A percentile compares a stretch with the other conserved stretches of the same genome.
phyloP scores from a whole-genome alignment of 2,329 filamentous ascomycete genomes.

The Trichoderma simmonsii region DNA sequence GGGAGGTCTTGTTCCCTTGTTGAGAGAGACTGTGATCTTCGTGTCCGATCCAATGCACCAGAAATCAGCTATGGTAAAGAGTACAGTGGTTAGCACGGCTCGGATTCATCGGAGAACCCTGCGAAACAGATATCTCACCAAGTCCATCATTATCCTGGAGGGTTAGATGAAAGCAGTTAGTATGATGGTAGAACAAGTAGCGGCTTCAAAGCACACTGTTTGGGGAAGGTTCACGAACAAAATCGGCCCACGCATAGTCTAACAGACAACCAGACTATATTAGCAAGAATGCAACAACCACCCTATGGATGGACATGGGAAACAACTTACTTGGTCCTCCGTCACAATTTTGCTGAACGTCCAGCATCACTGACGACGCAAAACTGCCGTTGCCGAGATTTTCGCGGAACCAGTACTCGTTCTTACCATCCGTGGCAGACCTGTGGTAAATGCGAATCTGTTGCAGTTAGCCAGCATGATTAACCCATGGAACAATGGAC shows the following conservation, averaged over 20 bases:
- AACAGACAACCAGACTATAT: no score
- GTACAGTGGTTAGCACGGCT: neutral
- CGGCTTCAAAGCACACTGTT: neutral
- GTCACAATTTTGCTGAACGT: neutral
- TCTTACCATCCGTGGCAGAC: neutral
- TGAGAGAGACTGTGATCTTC: neutral
- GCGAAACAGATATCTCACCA: neutral
- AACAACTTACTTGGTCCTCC: neutral
- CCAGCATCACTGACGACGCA: neutral
- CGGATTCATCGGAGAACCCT: neutral
- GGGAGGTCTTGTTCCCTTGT: slow-evolving; percentile 1
- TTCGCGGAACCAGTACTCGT: slow-evolving; percentile 1
- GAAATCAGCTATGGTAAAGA: neutral
- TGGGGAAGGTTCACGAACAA: neutral
- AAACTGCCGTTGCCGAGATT: neutral
- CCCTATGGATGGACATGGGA: neutral
- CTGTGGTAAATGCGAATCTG: neutral
- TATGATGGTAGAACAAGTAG: neutral
- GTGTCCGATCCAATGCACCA: neutral
- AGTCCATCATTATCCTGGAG: neutral
- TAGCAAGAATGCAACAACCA: neutral
- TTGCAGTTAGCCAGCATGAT: neutral
- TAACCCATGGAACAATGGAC: neutral
- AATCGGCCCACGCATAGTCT: neutral
- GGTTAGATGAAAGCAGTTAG: neutral